Evolutionary conservation across 148 eudicot species (phyloP).

Genomic region (Arctostaphylos glauca): DNA sequence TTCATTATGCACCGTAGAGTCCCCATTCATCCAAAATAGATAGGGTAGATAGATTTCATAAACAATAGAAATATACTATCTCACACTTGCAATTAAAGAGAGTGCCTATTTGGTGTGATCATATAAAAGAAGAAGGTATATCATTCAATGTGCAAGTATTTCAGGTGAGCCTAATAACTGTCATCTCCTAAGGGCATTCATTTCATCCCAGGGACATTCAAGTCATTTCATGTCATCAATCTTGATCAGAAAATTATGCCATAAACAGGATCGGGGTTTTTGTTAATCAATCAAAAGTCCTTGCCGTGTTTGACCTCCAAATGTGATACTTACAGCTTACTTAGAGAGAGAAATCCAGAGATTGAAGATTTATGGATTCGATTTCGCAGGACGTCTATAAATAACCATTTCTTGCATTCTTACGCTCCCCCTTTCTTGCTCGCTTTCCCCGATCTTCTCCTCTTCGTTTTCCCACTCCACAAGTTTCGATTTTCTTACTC

Average conservation of each 20-base stretch:
- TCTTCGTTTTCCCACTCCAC: neutral
- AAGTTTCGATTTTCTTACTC: neutral
- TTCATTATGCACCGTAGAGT: too few species aligned
- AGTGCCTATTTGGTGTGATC: constrained; percentile 13
- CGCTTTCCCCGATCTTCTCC: neutral
- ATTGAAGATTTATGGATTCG: neutral
- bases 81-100: neutral
- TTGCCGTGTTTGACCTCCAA: constrained; percentile 90
- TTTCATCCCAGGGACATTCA: constrained; percentile 9
- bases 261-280: neutral
- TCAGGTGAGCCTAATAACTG: constrained; percentile 14
- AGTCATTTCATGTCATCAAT: neutral
- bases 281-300: constrained; percentile 31
- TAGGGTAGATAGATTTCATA: neutral
- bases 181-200: neutral
- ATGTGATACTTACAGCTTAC: constrained; percentile 23
- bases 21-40: neutral
- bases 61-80: neutral
- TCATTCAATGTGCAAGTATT: constrained; percentile 18
- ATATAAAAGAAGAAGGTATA: neutral
- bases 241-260: neutral
- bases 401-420: neutral
- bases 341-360: constrained; percentile 17
- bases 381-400: neutral
- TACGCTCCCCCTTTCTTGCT: constrained; percentile 11